These are phyloP conservation scores for Cornus kousa DNA, from an alignment of 148 eudicot genomes.

Conservation along the genomic window DNA sequence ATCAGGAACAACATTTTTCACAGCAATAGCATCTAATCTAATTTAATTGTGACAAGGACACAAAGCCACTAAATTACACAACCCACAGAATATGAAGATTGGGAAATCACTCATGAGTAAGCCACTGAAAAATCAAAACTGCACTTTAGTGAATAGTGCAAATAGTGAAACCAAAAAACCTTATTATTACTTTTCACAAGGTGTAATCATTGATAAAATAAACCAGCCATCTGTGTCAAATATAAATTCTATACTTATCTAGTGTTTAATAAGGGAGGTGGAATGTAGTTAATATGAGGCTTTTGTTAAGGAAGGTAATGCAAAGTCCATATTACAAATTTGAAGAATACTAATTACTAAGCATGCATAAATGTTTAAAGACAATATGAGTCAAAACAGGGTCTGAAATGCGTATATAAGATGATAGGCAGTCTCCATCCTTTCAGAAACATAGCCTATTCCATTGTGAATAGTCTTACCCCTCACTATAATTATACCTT, in stretches of 20 bases:
- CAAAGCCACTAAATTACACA: not conserved
- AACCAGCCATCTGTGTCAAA: too few species aligned
- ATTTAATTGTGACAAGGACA: not conserved
- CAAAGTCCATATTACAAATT: not conserved
- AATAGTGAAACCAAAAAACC: not conserved
- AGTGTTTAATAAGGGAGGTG: too few species aligned
- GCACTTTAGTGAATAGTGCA: not conserved
- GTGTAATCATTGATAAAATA: not conserved
- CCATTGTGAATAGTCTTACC: not conserved
- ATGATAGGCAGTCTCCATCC: not conserved
- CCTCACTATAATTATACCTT: not conserved
- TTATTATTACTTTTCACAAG: not conserved
- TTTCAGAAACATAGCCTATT: not conserved
- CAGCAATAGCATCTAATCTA: not conserved
- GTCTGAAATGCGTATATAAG: too few species aligned
- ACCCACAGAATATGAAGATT: not conserved
- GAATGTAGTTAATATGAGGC: too few species aligned
- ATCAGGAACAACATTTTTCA: slow-evolving; percentile 4
- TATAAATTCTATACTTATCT: too few species aligned
- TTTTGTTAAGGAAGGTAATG: too few species aligned
- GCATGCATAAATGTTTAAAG: not conserved
- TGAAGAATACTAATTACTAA: too few species aligned
- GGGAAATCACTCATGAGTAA: not conserved
- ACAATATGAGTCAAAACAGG: not conserved
- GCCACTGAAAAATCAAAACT: not conserved